Percentiles rank a stretch among this genome's conserved stretches.
Conservation (phyloP, 495 filamentous ascomycete species). For the Lophium mytilinum region DNA sequence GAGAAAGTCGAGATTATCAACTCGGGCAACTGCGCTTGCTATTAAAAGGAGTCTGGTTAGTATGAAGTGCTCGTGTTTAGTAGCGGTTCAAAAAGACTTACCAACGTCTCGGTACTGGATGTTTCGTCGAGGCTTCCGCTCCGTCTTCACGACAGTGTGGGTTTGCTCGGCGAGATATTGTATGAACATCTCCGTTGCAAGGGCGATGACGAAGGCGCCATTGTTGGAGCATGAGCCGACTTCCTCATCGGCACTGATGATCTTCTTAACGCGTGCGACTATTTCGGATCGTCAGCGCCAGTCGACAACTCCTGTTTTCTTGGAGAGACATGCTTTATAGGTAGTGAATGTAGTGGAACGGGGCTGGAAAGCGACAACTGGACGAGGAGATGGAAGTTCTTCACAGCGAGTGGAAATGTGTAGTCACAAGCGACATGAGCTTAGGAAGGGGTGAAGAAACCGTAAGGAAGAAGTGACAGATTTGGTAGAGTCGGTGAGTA, state of each 20-base stretch:
- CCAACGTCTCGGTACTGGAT: conserved; percentile 94
- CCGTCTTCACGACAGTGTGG: conserved; percentile 79
- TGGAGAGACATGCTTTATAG: not conserved
- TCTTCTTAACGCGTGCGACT: conserved; percentile 93
- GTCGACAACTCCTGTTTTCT: too few species aligned
- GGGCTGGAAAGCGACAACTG: not conserved
- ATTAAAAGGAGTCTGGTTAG: not conserved
- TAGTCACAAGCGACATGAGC: not conserved
- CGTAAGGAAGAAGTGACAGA: too few species aligned
- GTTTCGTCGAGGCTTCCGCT: conserved; percentile 84
- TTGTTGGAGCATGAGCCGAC: conserved; percentile 79
- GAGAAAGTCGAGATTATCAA: conserved; percentile 93
- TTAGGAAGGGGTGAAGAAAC: not conserved
- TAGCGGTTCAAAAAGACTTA: conserved; percentile 28
- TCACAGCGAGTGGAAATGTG: not conserved
- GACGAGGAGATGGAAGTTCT: too few species aligned
- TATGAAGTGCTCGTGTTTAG: not conserved
- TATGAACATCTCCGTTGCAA: conserved; percentile 95
- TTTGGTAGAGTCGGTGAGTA: too few species aligned
- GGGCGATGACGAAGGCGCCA: conserved; percentile 86
- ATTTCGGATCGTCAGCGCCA: too few species aligned
- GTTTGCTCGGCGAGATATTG: conserved; percentile 80
- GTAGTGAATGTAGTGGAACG: not conserved
- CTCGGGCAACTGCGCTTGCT: conserved; percentile 80
- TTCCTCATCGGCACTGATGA: conserved; percentile 80